Evolutionary conservation across 2,329 filamentous ascomycete genomes (phyloP).

Genomic region (Colletotrichum sp.): DNA sequence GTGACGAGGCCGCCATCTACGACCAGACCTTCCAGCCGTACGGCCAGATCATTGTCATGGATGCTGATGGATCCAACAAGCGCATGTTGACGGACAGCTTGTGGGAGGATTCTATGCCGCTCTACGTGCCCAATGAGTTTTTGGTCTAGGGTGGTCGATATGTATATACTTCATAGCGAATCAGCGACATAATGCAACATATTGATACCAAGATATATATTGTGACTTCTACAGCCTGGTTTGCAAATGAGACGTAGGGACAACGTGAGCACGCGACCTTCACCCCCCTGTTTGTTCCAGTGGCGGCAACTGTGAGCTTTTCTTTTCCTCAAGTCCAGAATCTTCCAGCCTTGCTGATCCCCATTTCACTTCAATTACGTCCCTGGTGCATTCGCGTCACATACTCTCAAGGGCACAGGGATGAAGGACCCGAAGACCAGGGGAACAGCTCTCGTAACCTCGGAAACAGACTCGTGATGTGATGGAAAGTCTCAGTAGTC

Average conservation of each 20-base stretch:
- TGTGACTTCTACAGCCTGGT: not conserved
- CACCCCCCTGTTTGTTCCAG: too few species aligned
- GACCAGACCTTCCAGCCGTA: constrained; percentile 10
- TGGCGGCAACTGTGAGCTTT: not conserved
- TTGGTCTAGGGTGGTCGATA: not conserved
- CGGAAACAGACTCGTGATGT: not conserved
- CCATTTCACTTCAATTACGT: not conserved
- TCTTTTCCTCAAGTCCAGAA: not conserved
- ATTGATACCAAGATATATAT: not conserved
- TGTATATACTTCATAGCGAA: not conserved
- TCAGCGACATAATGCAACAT: not conserved
- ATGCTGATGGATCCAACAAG: constrained; percentile 7
- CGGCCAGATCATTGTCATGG: constrained; percentile 6
- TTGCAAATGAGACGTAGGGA: not conserved
- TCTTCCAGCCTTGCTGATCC: not conserved
- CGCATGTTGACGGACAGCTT: constrained; percentile 20
- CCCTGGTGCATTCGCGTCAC: not conserved
- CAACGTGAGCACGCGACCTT: too few species aligned
- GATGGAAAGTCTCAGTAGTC: not conserved
- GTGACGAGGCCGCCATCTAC: constrained; percentile 9
- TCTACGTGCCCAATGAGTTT: constrained; percentile 6
- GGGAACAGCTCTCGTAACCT: not conserved
- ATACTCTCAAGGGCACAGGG: not conserved
- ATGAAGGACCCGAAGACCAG: not conserved
- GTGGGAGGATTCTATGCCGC: constrained; percentile 23